phyloP scores from a whole-genome alignment of 2,329 filamentous ascomycete species.

The Trichothecium sympodiale region DNA sequence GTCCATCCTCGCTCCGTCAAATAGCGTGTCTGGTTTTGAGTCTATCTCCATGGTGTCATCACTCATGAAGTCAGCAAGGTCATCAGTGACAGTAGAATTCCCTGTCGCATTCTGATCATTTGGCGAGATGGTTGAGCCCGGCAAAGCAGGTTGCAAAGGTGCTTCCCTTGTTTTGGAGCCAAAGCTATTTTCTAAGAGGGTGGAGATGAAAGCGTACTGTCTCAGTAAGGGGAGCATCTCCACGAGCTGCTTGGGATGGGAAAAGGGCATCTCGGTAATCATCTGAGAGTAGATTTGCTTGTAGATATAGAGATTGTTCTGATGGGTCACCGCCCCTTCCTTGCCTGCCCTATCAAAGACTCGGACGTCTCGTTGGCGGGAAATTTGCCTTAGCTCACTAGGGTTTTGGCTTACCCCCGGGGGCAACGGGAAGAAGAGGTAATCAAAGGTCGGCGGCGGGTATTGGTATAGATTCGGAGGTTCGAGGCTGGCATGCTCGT shows the following conservation, averaged over 20 bases:
- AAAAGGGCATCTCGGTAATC: constrained; percentile 60
- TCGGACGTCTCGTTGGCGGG: constrained; percentile 33
- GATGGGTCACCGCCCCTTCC: constrained; percentile 26
- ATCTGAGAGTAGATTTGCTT: constrained; percentile 62
- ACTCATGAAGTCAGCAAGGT: constrained; percentile 21
- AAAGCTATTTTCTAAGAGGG: constrained; percentile 53
- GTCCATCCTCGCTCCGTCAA: constrained; percentile 28
- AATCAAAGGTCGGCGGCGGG: constrained; percentile 42
- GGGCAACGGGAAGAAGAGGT: constrained; percentile 42
- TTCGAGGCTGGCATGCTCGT: constrained; percentile 41
- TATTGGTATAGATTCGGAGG: constrained; percentile 21
- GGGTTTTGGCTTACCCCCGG: constrained; percentile 39
- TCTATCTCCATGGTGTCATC: not conserved
- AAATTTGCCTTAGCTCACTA: constrained; percentile 46
- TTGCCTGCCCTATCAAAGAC: constrained; percentile 23
- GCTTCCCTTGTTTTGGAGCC: constrained; percentile 20
- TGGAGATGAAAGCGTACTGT: constrained; percentile 63
- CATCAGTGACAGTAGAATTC: constrained; percentile 12
- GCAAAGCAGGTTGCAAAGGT: constrained; percentile 1
- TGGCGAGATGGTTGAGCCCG: not conserved
- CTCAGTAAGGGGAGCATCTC: constrained; percentile 62
- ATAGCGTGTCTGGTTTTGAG: not conserved
- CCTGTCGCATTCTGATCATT: not conserved
- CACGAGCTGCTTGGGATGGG: constrained; percentile 66
- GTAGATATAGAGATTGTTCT: constrained; percentile 56